These are phyloP conservation scores for Xylariaceae sp. DNA, from an alignment of 2,329 filamentous ascomycete genomes.

Conservation along the genomic window DNA sequence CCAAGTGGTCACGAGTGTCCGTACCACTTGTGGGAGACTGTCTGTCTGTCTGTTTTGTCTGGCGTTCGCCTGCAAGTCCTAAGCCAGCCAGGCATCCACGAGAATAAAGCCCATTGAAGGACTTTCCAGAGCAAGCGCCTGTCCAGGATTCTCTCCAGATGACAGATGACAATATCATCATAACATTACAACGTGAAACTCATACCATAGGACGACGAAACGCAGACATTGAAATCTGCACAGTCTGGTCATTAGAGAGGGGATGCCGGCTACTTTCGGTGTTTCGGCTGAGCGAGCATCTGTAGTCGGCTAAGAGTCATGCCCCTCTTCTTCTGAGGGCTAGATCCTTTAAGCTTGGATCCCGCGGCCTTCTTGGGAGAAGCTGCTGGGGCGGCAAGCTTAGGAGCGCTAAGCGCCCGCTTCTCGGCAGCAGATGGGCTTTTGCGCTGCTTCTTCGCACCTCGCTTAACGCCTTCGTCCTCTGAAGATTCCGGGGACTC, in stretches of 20 bases:
- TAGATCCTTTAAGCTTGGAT: slow-evolving; percentile 32
- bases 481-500: slow-evolving; percentile 47
- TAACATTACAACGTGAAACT: slow-evolving; percentile 6
- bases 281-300: slow-evolving; percentile 57
- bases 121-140: neutral
- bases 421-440: slow-evolving; percentile 45
- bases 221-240: neutral
- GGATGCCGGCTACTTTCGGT: slow-evolving; percentile 37
- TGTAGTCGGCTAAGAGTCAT: slow-evolving; percentile 56
- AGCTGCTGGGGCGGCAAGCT: slow-evolving; percentile 36
- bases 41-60: neutral
- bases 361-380: slow-evolving; percentile 32
- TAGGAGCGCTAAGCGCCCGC: slow-evolving; percentile 48
- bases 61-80: neutral
- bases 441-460: slow-evolving; percentile 53
- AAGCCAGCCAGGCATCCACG: neutral
- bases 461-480: slow-evolving; percentile 42
- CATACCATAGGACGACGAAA: slow-evolving; percentile 11
- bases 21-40: neutral
- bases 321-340: slow-evolving; percentile 49
- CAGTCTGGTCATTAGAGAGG: neutral
- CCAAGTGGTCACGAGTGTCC: neutral
- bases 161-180: slow-evolving; percentile 1
- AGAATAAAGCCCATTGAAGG: neutral
- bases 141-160: neutral